A percentile compares a stretch with the other conserved stretches of the same genome.
Conservation (phyloP, 345 rosid species). For the Eucalyptus paniculata region DNA sequence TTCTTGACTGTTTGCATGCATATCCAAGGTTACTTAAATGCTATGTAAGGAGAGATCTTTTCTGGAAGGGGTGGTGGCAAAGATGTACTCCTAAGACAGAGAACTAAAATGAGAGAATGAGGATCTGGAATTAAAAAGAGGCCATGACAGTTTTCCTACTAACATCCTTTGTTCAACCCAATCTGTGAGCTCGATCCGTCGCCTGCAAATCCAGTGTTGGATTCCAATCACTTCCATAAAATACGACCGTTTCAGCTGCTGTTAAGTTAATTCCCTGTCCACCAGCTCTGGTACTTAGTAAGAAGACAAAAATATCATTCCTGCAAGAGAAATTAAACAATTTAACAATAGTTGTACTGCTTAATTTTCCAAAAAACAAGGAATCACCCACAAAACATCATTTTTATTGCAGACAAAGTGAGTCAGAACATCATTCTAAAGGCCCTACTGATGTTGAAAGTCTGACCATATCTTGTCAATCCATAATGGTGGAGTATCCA, state of each 20-base stretch:
- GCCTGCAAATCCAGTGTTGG: constrained; percentile 98
- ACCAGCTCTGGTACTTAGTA: constrained; percentile 99
- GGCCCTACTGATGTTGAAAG: constrained; percentile 78
- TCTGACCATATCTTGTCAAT: constrained; percentile 99
- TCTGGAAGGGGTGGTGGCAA: background rate
- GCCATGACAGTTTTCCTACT: background rate
- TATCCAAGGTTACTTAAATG: background rate
- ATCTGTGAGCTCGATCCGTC: constrained; percentile 97
- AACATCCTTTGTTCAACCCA: constrained; percentile 98
- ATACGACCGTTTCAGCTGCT: constrained; percentile 95
- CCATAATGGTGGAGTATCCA: constrained; percentile 97
- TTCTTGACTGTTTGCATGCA: background rate
- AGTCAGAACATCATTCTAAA: background rate
- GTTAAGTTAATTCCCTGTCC: constrained; percentile 95
- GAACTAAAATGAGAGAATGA: background rate
- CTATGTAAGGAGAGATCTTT: background rate
- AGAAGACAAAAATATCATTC: constrained; percentile 92
- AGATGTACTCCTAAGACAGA: background rate
- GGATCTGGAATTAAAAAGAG: background rate
- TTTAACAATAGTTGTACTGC: background rate
- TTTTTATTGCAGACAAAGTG: background rate
- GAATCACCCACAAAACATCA: background rate
- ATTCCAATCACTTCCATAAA: constrained; percentile 98
- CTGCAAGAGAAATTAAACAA: constrained; percentile 28
- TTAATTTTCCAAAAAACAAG: background rate